Evolutionary conservation across 129 eudicot genomes (phyloP), one percentile per base, ranked within the genome.

Genomic region (Ambrosia artemisiifolia): DNA sequence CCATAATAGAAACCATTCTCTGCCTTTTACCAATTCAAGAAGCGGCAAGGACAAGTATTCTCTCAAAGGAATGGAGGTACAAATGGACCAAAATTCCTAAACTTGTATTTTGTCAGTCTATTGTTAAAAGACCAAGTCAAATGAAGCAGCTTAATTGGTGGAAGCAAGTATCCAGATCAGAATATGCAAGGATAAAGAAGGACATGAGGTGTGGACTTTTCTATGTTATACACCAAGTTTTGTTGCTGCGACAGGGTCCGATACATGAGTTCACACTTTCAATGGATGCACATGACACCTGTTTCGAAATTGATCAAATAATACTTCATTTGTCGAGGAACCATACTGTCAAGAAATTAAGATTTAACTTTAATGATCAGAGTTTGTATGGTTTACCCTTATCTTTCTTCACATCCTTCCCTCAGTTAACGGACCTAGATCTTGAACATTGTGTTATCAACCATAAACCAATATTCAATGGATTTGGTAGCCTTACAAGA

Each of bases 21-120:
- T 66, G 71, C 44, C 56, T 43, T 24, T 9, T 67, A 47, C 72
- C 72, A 11, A 47, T 67, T 5, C 14, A 11, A 69, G 63, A 69
- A 0, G 74, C 74, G 4, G 63, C 55, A 1, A 69, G 63, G 63
- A 69, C 74, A 12, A 69, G 74, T 20, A 51, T 16, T 33, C 49
- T 67, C 12, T 69, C 74, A 2, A 33, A 18, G 19, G 40, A 69
- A 7, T 69, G 74, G 74, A 69, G 49, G 14, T 69, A 69, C 63
- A 69, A 51, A 0, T 51, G 74, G 74, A 44, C 11, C 34, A 69
- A 14, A 34, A 69, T 69, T 69, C 63, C 74, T 50, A 51, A 69
- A 69, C 74, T 69, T 33, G 49, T n/a, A 20, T 69, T 51, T 18
- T 24, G 28, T 24, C n/a, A n/a, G n/a, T n/a, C n/a, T n/a, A n/a